A percentile compares a stretch with the other conserved stretches of the same genome.
phyloP scores from a whole-genome alignment of 176 grass and related monocot species.

The Musa itinerans region DNA sequence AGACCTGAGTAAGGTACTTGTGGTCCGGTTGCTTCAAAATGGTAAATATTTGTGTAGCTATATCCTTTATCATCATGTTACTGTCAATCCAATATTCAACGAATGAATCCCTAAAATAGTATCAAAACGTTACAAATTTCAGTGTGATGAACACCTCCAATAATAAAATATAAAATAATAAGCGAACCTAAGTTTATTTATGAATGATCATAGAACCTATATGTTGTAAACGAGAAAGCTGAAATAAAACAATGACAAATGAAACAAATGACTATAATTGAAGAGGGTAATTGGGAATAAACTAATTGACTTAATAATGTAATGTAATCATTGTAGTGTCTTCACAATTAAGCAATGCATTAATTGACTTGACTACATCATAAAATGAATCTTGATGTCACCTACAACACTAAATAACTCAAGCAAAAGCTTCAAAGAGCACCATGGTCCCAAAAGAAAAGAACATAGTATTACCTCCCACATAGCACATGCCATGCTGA shows the following conservation, averaged over 20 bases:
- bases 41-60: conserved; percentile 64
- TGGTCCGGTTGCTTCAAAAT: conserved; percentile 65
- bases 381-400: no score
- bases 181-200: neutral
- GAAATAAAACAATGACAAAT: neutral
- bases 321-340: no score
- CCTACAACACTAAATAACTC: no score
- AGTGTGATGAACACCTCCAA: neutral
- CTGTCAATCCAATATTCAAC: conserved; percentile 81
- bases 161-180: neutral
- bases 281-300: neutral
- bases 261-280: no score
- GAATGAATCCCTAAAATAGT: conserved; percentile 62
- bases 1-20: conserved; percentile 70
- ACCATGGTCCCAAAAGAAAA: no score
- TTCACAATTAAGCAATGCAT: no score
- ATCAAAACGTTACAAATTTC: neutral
- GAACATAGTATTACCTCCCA: no score
- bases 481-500: no score
- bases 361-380: no score
- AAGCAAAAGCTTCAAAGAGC: no score
- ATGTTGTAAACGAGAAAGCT: neutral
- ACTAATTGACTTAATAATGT: neutral
- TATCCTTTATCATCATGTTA: conserved; percentile 83
- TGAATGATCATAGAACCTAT: neutral